Conservation (phyloP, 305 asterid species). For the Solanum hybrid region DNA sequence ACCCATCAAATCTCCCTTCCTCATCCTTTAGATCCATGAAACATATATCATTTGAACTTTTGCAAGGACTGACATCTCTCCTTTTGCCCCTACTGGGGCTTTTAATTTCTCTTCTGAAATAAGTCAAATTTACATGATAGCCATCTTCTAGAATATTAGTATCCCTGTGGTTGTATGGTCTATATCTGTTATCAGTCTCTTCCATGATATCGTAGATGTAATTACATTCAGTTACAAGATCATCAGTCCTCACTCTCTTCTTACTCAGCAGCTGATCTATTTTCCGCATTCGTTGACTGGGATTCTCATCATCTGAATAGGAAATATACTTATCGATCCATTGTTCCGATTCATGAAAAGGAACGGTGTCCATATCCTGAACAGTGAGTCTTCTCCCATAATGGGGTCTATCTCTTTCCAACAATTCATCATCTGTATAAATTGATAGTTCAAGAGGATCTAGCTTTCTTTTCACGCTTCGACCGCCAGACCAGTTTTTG, state of each 20-base stretch:
- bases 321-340: constrained; percentile 14
- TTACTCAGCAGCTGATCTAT: constrained; percentile 15
- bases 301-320: constrained; percentile 13
- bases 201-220: constrained; percentile 10
- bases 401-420: constrained; percentile 15
- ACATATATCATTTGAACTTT: constrained; percentile 12
- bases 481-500: constrained; percentile 14
- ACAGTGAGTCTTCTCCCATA: constrained; percentile 19
- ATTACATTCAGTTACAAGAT: constrained; percentile 16
- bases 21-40: constrained; percentile 15
- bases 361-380: constrained; percentile 10
- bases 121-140: constrained; percentile 19
- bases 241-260: constrained; percentile 19
- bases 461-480: constrained; percentile 12
- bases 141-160: constrained; percentile 14
- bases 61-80: constrained; percentile 15
- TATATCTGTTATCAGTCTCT: constrained; percentile 22
- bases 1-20: constrained; percentile 17
- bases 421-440: constrained; percentile 14
- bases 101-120: constrained; percentile 28
- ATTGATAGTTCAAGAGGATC: constrained; percentile 13
- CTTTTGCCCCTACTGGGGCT: constrained; percentile 23
- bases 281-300: constrained; percentile 15
- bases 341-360: constrained; percentile 15
- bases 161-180: constrained; percentile 12